These are phyloP conservation scores for Phytophthora hybrid DNA, from an alignment of 352 stramenopile species.

Conservation along the genomic window DNA sequence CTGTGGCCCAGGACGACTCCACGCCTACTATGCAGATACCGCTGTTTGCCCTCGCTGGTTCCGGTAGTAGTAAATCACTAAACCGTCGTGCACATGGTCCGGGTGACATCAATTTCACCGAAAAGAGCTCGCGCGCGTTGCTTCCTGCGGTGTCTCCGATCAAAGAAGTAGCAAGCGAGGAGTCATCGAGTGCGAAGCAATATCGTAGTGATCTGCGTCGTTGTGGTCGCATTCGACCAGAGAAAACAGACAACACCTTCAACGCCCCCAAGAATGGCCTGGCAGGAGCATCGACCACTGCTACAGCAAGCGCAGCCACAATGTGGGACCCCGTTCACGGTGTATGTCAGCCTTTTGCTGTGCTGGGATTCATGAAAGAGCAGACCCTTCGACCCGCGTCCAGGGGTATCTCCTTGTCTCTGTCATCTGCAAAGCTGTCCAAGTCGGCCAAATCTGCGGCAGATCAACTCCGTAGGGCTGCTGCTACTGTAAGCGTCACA, in stretches of 20 bases:
- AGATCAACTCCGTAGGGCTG: constrained; percentile 37
- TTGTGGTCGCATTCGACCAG: constrained; percentile 36
- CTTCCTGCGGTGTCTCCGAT: constrained; percentile 28
- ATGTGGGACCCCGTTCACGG: constrained; percentile 84
- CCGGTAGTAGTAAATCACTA: constrained; percentile 16
- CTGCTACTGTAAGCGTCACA: constrained; percentile 5
- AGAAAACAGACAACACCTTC: constrained; percentile 41
- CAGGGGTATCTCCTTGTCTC: constrained; percentile 19
- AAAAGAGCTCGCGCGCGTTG: constrained; percentile 14
- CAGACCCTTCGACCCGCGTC: constrained; percentile 18
- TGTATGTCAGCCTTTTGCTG: constrained; percentile 74
- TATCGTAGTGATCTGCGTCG: constrained; percentile 35
- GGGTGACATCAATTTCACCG: background rate
- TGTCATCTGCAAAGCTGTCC: constrained; percentile 23
- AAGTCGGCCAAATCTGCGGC: constrained; percentile 36
- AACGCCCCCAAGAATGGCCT: constrained; percentile 31
- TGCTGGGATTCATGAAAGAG: constrained; percentile 74
- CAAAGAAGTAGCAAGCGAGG: constrained; percentile 16
- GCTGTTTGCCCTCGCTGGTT: constrained; percentile 1
- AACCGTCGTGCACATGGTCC: constrained; percentile 15
- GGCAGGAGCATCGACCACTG: background rate
- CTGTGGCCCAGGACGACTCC: constrained; percentile 20
- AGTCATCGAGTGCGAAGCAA: constrained; percentile 2
- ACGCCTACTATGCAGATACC: background rate
- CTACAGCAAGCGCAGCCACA: constrained; percentile 19